Evolutionary conservation across 345 rosid species (phyloP), one percentile per base, ranked within the genome.

Genomic region (Arabis hirsuta): DNA sequence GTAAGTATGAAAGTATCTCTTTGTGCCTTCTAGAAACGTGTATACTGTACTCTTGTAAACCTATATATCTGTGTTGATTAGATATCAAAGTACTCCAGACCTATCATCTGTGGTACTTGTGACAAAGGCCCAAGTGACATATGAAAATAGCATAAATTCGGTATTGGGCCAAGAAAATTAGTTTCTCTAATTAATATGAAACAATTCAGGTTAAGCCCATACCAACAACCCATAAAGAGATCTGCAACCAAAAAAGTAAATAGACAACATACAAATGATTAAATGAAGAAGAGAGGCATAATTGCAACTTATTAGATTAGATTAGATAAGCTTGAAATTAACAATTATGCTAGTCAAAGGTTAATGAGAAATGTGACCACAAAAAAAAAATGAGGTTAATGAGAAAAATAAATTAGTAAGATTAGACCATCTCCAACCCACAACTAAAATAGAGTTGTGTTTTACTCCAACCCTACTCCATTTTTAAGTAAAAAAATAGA

Each of bases 161-260:
- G 6, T 2, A 63, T 7, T 63, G 68, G 68, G 44, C 68, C 68
- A 47, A 7, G 6, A 43, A 60, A 42, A 4, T 1, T 4, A 42
- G n/a, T 31, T 46, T 16, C 42, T 62, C 2, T 14, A 27, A 3
- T 0, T 1, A 45, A n/a, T 8, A 43, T 42, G 24, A 8, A 26
- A 13, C 36, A 61, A 26, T 44, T 32, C 19, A 43, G 11, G 29
- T 46, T 11, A 31, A 46, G 27, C 12, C 55, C 29, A 46, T 34
- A 26, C 52, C 38, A 43, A 63, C 38, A 43, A 63, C 27, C 29
- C 24, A 29, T 41, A 9, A 44, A 62, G 54, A 62, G 67, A 45
- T 45, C 2, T 9, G 52, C n/a, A 62, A 14, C 53, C 22, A 26
- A 36, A 53, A 26, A 24, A 26, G 50, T 13, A 42, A 61, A 38